Percentiles rank a stretch among this genome's conserved stretches.
phyloP scores from a whole-genome alignment of 257 asterid genomes.

The Plantago major region DNA sequence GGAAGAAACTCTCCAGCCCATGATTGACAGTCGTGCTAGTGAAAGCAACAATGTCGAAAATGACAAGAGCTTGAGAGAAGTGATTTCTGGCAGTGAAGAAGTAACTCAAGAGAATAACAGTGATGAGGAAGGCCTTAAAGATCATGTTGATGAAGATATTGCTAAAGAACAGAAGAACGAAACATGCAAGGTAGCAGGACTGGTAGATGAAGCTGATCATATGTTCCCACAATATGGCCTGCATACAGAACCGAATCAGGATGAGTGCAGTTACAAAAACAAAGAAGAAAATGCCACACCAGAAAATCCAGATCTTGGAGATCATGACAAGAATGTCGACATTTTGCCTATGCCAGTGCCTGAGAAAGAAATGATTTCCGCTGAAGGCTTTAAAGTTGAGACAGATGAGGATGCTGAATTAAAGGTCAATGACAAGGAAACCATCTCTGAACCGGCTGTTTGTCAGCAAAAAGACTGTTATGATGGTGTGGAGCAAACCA shows the following conservation, averaged over 20 bases:
- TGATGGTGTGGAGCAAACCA: slow-evolving; percentile 1
- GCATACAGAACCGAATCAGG: slow-evolving; percentile 11
- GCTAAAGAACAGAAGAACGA: slow-evolving; percentile 15
- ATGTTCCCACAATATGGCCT: background rate
- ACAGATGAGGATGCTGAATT: slow-evolving; percentile 14
- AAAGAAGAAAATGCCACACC: slow-evolving; percentile 12
- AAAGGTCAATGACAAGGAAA: slow-evolving; percentile 11
- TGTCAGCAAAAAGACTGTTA: slow-evolving; percentile 14
- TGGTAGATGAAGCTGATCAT: slow-evolving; percentile 6
- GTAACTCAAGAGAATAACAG: slow-evolving; percentile 15
- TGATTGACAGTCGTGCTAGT: background rate
- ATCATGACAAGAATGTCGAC: slow-evolving; percentile 2
- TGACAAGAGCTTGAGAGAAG: background rate
- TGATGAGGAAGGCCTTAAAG: slow-evolving; percentile 11
- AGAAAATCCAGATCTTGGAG: slow-evolving; percentile 7
- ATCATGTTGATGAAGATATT: slow-evolving; percentile 7
- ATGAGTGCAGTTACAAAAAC: background rate
- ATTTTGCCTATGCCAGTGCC: slow-evolving; percentile 2
- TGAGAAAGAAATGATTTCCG: slow-evolving; percentile 8
- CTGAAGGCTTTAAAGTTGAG: slow-evolving; percentile 4
- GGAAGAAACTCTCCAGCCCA: background rate
- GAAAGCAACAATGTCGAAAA: background rate
- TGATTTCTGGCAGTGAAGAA: slow-evolving; percentile 14
- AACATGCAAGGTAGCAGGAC: slow-evolving; percentile 10
- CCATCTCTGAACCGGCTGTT: background rate